Base-by-base conservation (phyloP, 108 stramenopile species). In the Cyclotella kingstonii region DNA sequence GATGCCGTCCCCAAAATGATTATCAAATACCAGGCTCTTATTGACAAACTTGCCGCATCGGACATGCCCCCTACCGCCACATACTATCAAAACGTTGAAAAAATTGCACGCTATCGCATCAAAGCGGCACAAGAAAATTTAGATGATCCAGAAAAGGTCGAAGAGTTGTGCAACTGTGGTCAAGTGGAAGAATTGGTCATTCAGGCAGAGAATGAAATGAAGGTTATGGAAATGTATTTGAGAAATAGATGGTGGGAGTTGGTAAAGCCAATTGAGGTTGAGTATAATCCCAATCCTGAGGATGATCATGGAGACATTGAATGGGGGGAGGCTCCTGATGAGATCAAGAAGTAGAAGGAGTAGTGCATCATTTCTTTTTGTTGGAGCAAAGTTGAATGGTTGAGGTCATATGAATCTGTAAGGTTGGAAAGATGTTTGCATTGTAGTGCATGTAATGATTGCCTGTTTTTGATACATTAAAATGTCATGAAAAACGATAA, bases 131-230 rank as follows among this genome's bases (percentile, higher is more conserved):
- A 66, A 52, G 79, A 85, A 31, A 71, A 89, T 51, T 73, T 82
- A 14, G 87, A 91, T 30, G 90, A 94, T 80, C 90, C 90, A 39
- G 90, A 91, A 54, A 68, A 69, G 60, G 89, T 95, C 22, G 93
- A 95, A 60, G 88, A 89, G 17, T 50, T 85, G 61, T 84, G 84
- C 49, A 82, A 88, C 63, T 91, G 90, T 58, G 93, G 93, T 38
- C 93, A 95, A 61, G 90, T 95, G 55, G 93, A 95, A 73, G 93
- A 95, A 59, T 67, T 95, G 81, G 86, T 95, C 29, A 74, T 88
- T 42, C 90, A 91, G 72, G 93, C 93, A 31, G 85, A 91, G 21
- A 85, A 90, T 74, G 93, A 95, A 69, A 91, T 95, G 90, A 71
- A 63, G 30, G 93, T 91, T 23, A 61, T 91, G 78, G 87, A 95